A percentile compares a stretch with the other conserved stretches of the same genome.
phyloP scores from a whole-genome alignment of 2,329 filamentous ascomycete genomes.

The Fusarium sp. region DNA sequence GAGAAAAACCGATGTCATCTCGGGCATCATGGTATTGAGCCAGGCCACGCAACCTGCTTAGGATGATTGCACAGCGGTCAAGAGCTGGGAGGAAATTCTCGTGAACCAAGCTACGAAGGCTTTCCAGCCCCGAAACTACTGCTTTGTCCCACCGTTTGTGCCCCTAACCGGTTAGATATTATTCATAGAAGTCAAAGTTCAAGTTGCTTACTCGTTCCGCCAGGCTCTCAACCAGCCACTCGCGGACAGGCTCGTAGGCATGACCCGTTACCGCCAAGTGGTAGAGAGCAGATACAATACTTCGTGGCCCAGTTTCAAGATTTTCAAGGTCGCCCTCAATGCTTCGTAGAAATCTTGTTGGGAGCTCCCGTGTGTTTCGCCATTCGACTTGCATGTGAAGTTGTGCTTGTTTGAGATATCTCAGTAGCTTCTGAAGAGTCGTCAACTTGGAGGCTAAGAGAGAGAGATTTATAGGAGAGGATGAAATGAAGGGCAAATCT shows the following conservation, averaged over 20 bases:
- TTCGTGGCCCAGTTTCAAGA: conserved; percentile 67
- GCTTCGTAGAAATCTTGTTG: conserved; percentile 81
- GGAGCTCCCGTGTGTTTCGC: conserved; percentile 85
- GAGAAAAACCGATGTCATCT: conserved; percentile 76
- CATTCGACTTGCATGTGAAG: conserved; percentile 86
- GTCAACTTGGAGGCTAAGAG: conserved; percentile 90
- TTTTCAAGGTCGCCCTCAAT: conserved; percentile 82
- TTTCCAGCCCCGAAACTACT: conserved; percentile 82
- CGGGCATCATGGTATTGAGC: conserved; percentile 82
- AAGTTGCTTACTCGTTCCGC: conserved; percentile 76
- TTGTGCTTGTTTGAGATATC: conserved; percentile 87
- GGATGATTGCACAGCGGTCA: conserved; percentile 84
- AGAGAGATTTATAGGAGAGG: conserved; percentile 84
- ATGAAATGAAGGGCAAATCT: conserved; percentile 86
- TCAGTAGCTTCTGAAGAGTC: conserved; percentile 85
- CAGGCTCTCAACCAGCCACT: conserved; percentile 91
- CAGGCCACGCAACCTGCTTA: conserved; percentile 86
- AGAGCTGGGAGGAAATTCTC: conserved; percentile 91
- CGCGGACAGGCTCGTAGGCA: conserved; percentile 80
- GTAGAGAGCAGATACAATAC: conserved; percentile 82
- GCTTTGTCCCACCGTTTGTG: conserved; percentile 97
- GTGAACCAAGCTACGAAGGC: conserved; percentile 82
- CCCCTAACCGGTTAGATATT: conserved; percentile 66
- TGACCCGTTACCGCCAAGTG: conserved; percentile 89
- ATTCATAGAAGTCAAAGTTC: conserved; percentile 16